phyloP scores from a whole-genome alignment of 2,329 filamentous ascomycete species.

The Daldinia sp. region DNA sequence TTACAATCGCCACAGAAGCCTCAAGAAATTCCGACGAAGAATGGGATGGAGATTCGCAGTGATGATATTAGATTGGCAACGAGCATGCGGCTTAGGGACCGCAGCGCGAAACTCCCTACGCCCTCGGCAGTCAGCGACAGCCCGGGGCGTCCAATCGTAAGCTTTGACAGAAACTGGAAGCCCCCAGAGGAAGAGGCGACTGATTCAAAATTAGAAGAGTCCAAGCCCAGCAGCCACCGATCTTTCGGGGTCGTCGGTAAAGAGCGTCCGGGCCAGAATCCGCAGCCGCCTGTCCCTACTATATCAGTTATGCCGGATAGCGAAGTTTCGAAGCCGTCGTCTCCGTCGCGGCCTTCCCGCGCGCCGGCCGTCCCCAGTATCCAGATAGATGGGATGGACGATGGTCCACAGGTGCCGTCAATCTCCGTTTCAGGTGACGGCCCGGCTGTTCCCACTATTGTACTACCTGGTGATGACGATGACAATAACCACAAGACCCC shows the following conservation, averaged over 20 bases:
- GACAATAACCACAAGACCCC: constrained; percentile 27
- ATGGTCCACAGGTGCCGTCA: constrained; percentile 58
- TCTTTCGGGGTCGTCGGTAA: constrained; percentile 35
- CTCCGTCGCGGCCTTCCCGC: constrained; percentile 46
- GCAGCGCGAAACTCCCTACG: constrained; percentile 85
- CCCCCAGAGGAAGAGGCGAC: constrained; percentile 73
- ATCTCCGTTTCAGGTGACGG: constrained; percentile 58
- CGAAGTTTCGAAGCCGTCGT: constrained; percentile 48
- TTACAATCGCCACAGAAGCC: constrained; percentile 46
- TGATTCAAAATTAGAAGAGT: constrained; percentile 72
- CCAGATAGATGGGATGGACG: constrained; percentile 54
- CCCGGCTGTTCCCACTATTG: constrained; percentile 53
- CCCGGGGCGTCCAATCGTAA: constrained; percentile 93
- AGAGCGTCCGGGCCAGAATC: constrained; percentile 43
- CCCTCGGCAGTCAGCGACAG: constrained; percentile 91
- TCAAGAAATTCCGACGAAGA: constrained; percentile 67
- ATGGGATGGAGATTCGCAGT: constrained; percentile 82
- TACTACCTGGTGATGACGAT: constrained; percentile 46
- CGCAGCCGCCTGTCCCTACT: constrained; percentile 56
- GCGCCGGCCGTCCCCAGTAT: constrained; percentile 53
- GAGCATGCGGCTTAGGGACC: constrained; percentile 85
- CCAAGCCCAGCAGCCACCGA: constrained; percentile 37
- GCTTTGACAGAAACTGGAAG: constrained; percentile 88
- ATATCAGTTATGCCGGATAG: constrained; percentile 62
- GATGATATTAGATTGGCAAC: constrained; percentile 92